These are phyloP conservation scores for Periconia macrospinosa DNA, from an alignment of 2,329 filamentous ascomycete species.

Conservation along the genomic window DNA sequence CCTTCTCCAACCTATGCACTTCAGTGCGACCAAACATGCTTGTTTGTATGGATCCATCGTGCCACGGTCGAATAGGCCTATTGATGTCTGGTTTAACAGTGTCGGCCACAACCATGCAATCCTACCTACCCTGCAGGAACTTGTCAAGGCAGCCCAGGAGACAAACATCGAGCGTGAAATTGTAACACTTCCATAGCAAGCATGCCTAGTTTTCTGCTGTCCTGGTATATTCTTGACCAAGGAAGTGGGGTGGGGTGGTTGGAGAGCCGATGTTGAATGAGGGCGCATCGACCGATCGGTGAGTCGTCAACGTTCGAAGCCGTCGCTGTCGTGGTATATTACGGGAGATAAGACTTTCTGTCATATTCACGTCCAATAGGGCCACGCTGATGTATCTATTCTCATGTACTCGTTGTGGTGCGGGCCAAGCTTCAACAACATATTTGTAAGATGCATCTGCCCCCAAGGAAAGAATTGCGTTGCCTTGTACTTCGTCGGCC, in stretches of 20 bases:
- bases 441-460: too few species aligned
- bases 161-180: too few species aligned
- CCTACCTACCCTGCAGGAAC: too few species aligned
- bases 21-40: background rate
- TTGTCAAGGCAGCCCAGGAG: too few species aligned
- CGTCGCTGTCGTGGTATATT: background rate
- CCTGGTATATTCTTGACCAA: background rate
- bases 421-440: too few species aligned
- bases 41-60: background rate
- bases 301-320: slow-evolving; percentile 30
- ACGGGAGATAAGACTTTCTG: background rate
- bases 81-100: background rate
- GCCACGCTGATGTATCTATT: too few species aligned
- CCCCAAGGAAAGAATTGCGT: too few species aligned
- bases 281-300: slow-evolving; percentile 25
- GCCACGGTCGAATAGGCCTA: background rate
- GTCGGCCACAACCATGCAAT: background rate
- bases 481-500: too few species aligned
- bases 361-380: background rate
- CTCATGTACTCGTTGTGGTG: too few species aligned
- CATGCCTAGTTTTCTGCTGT: too few species aligned
- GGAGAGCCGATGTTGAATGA: background rate
- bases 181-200: too few species aligned
- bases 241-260: slow-evolving; percentile 4
- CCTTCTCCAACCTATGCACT: background rate